phyloP scores from a whole-genome alignment of 1,284 basidiomycete species.

The Naganishia liquefaciens region DNA sequence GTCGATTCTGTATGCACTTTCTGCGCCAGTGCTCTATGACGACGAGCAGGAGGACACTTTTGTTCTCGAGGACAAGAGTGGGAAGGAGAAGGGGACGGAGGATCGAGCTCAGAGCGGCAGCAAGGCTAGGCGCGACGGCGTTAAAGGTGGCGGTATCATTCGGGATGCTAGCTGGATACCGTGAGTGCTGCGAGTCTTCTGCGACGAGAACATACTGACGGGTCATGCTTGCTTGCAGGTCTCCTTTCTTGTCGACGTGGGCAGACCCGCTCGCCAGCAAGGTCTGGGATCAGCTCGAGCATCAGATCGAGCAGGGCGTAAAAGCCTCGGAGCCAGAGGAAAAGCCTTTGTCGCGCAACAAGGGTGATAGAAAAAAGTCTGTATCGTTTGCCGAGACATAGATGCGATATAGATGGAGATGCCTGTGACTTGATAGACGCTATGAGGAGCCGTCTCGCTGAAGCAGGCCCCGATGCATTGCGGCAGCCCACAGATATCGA shows the following conservation, averaged over 20 bases:
- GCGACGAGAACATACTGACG: no score
- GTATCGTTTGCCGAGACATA: conserved; percentile 11
- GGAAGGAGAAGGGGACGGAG: conserved; percentile 1
- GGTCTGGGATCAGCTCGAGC: conserved; percentile 42
- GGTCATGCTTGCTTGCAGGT: not conserved
- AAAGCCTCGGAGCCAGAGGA: conserved; percentile 29
- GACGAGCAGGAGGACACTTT: not conserved
- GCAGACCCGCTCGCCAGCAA: conserved; percentile 19
- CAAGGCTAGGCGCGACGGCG: conserved; percentile 34
- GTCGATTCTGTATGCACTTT: conserved; percentile 48
- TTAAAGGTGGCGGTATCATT: conserved; percentile 49
- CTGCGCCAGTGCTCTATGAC: conserved; percentile 46
- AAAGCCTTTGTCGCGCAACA: not conserved
- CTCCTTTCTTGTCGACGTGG: conserved; percentile 7
- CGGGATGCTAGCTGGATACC: conserved; percentile 49
- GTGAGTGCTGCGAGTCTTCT: conserved; percentile 49
- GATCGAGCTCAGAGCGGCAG: conserved; percentile 31
- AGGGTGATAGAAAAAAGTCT: not conserved
- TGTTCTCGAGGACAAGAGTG: not conserved
- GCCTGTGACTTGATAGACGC: no score
- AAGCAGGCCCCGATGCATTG: no score
- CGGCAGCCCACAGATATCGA: no score
- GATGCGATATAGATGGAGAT: not conserved
- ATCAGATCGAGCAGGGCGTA: conserved; percentile 45
- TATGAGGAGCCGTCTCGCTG: no score